A percentile compares a stretch with the other conserved stretches of the same genome.
Evolutionary conservation across 2,329 filamentous ascomycete genomes (phyloP).

Genomic region (Alternaria panax): DNA sequence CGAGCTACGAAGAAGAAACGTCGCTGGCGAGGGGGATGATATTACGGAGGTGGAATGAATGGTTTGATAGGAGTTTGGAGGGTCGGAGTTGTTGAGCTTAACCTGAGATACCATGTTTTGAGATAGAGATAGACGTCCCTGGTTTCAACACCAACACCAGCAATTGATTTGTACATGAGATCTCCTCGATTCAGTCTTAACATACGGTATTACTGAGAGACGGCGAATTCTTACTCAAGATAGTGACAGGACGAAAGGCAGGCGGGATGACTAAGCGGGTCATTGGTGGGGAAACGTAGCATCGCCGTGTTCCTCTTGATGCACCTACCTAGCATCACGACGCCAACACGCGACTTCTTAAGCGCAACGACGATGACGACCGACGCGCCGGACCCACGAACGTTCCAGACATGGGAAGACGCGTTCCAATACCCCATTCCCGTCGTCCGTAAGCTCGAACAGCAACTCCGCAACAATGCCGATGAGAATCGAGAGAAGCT

Average conservation of each 20-base stretch:
- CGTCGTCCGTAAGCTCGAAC: constrained; percentile 67
- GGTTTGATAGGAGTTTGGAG: constrained; percentile 1
- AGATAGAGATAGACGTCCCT: constrained; percentile 23
- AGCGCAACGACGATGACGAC: constrained; percentile 54
- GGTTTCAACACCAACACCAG: constrained; percentile 28
- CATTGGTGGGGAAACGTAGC: constrained; percentile 14
- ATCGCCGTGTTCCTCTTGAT: constrained; percentile 6
- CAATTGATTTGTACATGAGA: background rate
- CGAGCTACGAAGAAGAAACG: constrained; percentile 20
- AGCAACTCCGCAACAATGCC: constrained; percentile 68
- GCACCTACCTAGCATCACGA: constrained; percentile 2
- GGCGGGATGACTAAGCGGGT: constrained; percentile 23
- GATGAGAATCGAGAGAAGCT: constrained; percentile 71
- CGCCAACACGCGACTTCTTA: constrained; percentile 1
- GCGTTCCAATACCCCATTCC: constrained; percentile 72
- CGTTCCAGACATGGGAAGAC: constrained; percentile 69
- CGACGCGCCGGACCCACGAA: constrained; percentile 64
- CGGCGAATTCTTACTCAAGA: background rate
- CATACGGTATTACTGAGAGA: background rate
- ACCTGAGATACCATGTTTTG: constrained; percentile 24
- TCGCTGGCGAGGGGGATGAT: constrained; percentile 4
- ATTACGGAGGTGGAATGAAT: constrained; percentile 13
- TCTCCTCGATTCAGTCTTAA: background rate
- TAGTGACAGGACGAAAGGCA: background rate
- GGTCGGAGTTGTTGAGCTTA: constrained; percentile 15